Base-by-base conservation (phyloP, 805 yeast genomes). In the Barnettozyma salicaria region DNA sequence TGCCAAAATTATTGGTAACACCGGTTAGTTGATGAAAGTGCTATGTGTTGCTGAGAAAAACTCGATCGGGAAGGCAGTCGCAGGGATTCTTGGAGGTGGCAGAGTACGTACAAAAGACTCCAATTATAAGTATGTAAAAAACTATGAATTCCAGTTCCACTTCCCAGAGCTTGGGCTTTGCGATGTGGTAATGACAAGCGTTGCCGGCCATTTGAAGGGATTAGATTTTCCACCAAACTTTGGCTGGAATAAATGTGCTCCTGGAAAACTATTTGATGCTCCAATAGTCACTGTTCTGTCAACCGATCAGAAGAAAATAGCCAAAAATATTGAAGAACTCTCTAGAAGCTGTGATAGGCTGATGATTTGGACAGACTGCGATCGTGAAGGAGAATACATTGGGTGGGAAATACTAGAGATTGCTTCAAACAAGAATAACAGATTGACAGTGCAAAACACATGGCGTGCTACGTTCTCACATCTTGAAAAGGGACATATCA, bases 361-460 rank as follows among this genome's bases (percentile, higher is more conserved):
- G 37, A 85, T 87, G 84, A 86, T 92, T 7, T 92, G 98, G 97
- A 92, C 98, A 1, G 99, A 92, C 69, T 92, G 98, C 61, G 97
- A 89, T 68, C 67, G 97, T 25, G 97, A 89, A 56, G 97, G 97
- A 2, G 97, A 89, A 57, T 82, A 78, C 58, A 89, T 89, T 39
- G 97, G 97, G 0, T 76, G 70, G 63, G 96, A 89, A 50, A 76
- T 94, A 12, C 68, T 75, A 24, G 69, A 77, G 36, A 80, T 78
- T n/a, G 96, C 95, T 0, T 54, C 56, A 34, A 67, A 65, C 43
- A 64, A 60, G 2, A 62, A 82, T 52, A 48, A 60, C 1, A 44
- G 60, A 2, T 52, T 87, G 29, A 63, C 59, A 1, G 50, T 72
- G 14, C 68, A 64, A 9, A 67, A 69, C 22, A 65, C 80, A 4